Conservation (phyloP, 2,329 filamentous ascomycete genomes). For the Gnomoniopsis sp. region DNA sequence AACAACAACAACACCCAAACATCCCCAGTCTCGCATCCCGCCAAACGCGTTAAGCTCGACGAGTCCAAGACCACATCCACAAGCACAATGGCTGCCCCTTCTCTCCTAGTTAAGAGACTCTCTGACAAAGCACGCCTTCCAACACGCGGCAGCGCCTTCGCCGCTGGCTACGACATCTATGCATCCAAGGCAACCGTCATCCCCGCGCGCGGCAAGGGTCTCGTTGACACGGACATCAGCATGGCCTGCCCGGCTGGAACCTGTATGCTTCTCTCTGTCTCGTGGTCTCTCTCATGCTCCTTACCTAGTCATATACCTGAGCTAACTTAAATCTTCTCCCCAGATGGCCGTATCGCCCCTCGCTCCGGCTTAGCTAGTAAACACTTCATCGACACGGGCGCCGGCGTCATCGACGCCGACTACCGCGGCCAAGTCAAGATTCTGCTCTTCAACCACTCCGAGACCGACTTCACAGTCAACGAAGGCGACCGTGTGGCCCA, state of each 20-base stretch:
- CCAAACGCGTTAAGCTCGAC: conserved; percentile 74
- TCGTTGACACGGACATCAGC: conserved; percentile 87
- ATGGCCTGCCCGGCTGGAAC: conserved; percentile 89
- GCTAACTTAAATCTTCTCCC: neutral
- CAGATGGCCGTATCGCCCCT: conserved; percentile 85
- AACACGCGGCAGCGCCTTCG: conserved; percentile 82
- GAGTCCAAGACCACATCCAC: conserved; percentile 23
- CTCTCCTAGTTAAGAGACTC: conserved; percentile 85
- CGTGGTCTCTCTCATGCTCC: neutral
- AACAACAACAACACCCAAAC: conserved; percentile 39
- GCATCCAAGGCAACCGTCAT: conserved; percentile 71
- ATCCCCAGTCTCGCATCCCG: conserved; percentile 68
- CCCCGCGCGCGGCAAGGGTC: conserved; percentile 75
- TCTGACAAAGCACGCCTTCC: conserved; percentile 75
- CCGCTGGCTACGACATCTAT: conserved; percentile 94
- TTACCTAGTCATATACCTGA: neutral
- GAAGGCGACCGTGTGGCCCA: conserved; percentile 91
- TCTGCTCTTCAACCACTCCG: conserved; percentile 87
- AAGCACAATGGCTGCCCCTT: conserved; percentile 37
- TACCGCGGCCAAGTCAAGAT: conserved; percentile 94
- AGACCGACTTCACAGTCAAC: conserved; percentile 75
- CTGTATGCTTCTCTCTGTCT: conserved; percentile 52
- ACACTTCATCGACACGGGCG: conserved; percentile 93
- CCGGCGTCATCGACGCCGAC: conserved; percentile 96
- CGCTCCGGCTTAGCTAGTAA: conserved; percentile 89